These are phyloP conservation scores for Persicaria maculosa DNA, from an alignment of 148 eudicot genomes.

Conservation along the genomic window DNA sequence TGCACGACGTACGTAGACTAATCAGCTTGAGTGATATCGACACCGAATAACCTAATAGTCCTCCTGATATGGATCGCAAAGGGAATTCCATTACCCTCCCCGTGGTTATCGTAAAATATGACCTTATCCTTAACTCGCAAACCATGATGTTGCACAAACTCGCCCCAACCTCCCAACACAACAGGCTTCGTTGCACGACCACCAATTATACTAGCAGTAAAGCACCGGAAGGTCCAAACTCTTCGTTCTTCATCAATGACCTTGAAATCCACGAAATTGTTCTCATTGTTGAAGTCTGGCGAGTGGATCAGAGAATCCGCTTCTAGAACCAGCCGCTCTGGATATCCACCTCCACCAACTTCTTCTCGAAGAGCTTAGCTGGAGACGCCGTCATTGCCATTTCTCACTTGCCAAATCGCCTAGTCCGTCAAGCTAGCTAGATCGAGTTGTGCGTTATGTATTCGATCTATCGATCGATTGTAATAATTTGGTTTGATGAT, in stretches of 20 bases:
- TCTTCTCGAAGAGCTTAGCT: conserved; percentile 14
- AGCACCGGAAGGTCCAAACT: conserved; percentile 3
- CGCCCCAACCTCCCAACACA: conserved; percentile 11
- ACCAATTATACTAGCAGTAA: not conserved
- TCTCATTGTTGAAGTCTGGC: not conserved
- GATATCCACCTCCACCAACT: not conserved
- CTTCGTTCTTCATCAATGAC: conserved; percentile 6
- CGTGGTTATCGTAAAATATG: conserved; percentile 1
- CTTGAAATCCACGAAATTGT: not conserved
- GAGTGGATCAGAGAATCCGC: not conserved
- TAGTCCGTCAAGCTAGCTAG: no score
- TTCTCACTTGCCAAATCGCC: not conserved
- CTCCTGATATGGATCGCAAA: conserved; percentile 9
- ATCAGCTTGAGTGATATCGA: conserved; percentile 12
- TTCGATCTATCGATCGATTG: no score
- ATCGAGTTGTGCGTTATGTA: no score
- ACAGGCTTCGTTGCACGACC: not conserved
- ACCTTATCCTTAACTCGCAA: conserved; percentile 10
- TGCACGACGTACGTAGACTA: not conserved
- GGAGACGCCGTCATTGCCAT: not conserved
- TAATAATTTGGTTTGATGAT: no score
- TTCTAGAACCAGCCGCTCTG: not conserved
- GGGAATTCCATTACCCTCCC: not conserved
- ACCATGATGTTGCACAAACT: not conserved
- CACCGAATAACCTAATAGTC: conserved; percentile 12